Evolutionary conservation across 768 basidiomycete genomes (phyloP).

Genomic region (Kwoniella mangroviensis): DNA sequence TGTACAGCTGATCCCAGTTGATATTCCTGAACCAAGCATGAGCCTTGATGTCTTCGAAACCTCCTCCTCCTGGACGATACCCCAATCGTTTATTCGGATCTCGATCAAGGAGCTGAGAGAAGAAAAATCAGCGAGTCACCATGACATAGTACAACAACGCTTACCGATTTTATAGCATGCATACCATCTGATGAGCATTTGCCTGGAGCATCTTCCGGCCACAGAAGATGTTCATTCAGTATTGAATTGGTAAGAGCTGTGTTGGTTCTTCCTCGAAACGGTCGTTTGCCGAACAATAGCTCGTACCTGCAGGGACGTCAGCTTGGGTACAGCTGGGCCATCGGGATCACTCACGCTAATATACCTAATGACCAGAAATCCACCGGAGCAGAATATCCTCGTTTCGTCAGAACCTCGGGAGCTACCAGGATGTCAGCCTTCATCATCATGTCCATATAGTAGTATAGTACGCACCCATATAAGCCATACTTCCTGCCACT

Average conservation of each 20-base stretch:
- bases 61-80: constrained; percentile 75
- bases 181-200: constrained; percentile 78
- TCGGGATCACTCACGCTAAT: constrained; percentile 64
- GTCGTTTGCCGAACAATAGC: constrained; percentile 85
- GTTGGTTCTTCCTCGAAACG: constrained; percentile 92
- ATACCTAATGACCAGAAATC: constrained; percentile 98
- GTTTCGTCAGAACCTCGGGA: constrained; percentile 89
- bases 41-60: constrained; percentile 73
- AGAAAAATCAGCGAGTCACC: neutral
- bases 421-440: constrained; percentile 57
- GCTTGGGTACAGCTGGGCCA: neutral
- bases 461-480: constrained; percentile 73
- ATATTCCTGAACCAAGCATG: constrained; percentile 85
- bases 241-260: constrained; percentile 91
- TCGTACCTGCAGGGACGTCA: constrained; percentile 62
- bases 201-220: constrained; percentile 85
- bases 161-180: constrained; percentile 77
- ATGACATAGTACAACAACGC: constrained; percentile 43
- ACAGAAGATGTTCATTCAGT: constrained; percentile 79
- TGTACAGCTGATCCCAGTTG: constrained; percentile 78
- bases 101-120: constrained; percentile 78
- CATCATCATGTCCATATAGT: constrained; percentile 14
- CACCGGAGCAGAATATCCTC: constrained; percentile 90
- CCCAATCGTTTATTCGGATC: constrained; percentile 80
- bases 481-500: constrained; percentile 97